Evolutionary conservation across 1,139 yeast species (phyloP), one percentile per base, ranked within the genome.

Genomic region (Diutina scorzettiae): DNA sequence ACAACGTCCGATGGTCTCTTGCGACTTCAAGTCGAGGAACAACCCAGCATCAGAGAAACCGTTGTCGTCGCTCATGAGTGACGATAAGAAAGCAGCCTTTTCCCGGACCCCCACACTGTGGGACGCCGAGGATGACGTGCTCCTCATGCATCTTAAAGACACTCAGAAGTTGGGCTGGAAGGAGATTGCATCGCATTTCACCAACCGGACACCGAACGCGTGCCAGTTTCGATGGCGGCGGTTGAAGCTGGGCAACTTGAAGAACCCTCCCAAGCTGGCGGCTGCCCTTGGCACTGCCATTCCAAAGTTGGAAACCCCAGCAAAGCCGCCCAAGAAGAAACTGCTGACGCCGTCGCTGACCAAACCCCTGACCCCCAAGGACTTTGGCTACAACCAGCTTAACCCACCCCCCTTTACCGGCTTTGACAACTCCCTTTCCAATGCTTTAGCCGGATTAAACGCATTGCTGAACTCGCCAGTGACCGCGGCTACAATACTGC

Each of bases 221-320:
- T 81, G 87, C 50, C 89, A 81, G 58, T 81, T 81, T 52, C 68
- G 89, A 53, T 81, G 89, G 89, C 69, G 89, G 58, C 59, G 89
- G 46, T 65, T 82, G 46, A 75, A 76, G 56, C 70, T 76, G 11
- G 84, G 84, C 1, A 75, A 76, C 49, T 61, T 78, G 51, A 78
- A 78, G 58, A 68, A 68, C 49, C 73, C 73, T 7, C 76, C 79
- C 4, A 71, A 71, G 48, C 64, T 69, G 41, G 68, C 66, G 3
- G 59, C 43, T n/a, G 43, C 44, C n/a, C n/a, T 42, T 21, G 40
- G 43, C 25, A 45, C 44, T n/a, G 14, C 39, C 27, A 34, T 34
- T 20, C 39, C 39, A 18, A 34, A 34, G 9, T 23, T 34, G 5
- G 39, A 34, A 16, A 23, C 39, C 11, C 39, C 28, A 8, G 20